These are phyloP conservation scores for Penicillium glabrum DNA, from an alignment of 2,329 filamentous ascomycete species.

Conservation along the genomic window DNA sequence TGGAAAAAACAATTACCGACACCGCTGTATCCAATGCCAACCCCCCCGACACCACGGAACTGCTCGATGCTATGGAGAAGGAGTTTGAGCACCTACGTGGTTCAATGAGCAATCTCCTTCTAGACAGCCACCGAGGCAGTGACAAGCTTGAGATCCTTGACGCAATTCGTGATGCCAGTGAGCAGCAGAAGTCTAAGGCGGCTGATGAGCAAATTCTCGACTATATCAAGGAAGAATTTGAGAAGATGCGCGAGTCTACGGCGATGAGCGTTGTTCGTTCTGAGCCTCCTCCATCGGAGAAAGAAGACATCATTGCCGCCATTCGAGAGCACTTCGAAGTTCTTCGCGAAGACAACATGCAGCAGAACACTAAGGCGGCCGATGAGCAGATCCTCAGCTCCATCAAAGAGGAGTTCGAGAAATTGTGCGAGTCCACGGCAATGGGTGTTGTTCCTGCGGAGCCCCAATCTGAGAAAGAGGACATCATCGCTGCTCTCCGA, in stretches of 20 bases:
- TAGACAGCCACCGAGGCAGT: slow-evolving; percentile 57
- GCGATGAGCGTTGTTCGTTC: slow-evolving; percentile 28
- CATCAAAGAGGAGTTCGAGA: slow-evolving; percentile 69
- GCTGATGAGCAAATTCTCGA: slow-evolving; percentile 36
- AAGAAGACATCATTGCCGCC: slow-evolving; percentile 62
- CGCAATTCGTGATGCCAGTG: slow-evolving; percentile 53
- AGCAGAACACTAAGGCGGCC: slow-evolving; percentile 54
- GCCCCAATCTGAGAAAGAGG: slow-evolving; percentile 50
- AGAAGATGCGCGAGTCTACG: slow-evolving; percentile 55
- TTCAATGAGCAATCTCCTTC: slow-evolving; percentile 68
- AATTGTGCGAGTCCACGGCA: slow-evolving; percentile 53
- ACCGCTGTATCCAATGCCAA: slow-evolving; percentile 33
- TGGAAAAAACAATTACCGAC: slow-evolving; percentile 54
- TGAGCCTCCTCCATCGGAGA: slow-evolving; percentile 35
- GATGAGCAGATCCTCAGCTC: slow-evolving; percentile 89
- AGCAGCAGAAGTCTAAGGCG: slow-evolving; percentile 28
- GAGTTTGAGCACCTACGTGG: slow-evolving; percentile 82
- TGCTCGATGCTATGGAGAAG: slow-evolving; percentile 73
- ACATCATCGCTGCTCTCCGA: slow-evolving; percentile 63
- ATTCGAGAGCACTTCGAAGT: slow-evolving; percentile 53
- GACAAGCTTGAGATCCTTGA: slow-evolving; percentile 64
- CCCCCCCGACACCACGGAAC: slow-evolving; percentile 61
- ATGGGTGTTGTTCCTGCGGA: slow-evolving; percentile 27
- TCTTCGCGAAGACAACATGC: slow-evolving; percentile 52
- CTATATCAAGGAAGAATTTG: slow-evolving; percentile 60